These are phyloP conservation scores for Letharia lupina DNA, from an alignment of 495 filamentous ascomycete genomes.

Conservation along the genomic window DNA sequence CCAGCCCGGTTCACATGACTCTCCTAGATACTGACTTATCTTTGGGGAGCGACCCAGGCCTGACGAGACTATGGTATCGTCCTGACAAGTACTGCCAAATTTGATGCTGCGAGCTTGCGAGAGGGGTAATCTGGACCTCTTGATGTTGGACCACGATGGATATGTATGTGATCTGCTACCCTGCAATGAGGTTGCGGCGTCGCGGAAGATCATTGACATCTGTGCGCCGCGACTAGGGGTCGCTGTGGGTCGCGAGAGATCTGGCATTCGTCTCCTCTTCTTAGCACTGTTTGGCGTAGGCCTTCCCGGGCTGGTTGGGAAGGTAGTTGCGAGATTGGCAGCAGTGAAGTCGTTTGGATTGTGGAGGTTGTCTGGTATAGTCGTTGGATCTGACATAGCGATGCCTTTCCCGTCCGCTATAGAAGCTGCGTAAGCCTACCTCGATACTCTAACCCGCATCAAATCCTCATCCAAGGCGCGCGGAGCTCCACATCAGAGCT, in stretches of 20 bases:
- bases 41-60: background rate
- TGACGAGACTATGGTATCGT: background rate
- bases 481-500: background rate
- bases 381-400: background rate
- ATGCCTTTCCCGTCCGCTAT: background rate
- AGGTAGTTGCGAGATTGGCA: constrained; percentile 7
- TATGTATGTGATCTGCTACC: background rate
- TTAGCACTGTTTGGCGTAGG: constrained; percentile 21
- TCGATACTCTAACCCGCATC: background rate
- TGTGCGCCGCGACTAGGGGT: constrained; percentile 18
- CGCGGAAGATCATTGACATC: constrained; percentile 23
- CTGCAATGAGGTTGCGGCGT: constrained; percentile 17
- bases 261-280: constrained; percentile 18
- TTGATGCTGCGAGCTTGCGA: constrained; percentile 15
- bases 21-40: background rate
- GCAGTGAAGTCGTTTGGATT: constrained; percentile 9
- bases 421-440: background rate
- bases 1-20: background rate
- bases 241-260: constrained; percentile 19
- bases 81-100: constrained; percentile 9
- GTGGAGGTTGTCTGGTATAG: background rate
- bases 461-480: background rate
- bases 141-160: constrained; percentile 16
- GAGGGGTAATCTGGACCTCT: constrained; percentile 17
- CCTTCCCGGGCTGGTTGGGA: constrained; percentile 5